Evolutionary conservation across 139 green algal species (phyloP).

Genomic region (Micromonas pusilla): DNA sequence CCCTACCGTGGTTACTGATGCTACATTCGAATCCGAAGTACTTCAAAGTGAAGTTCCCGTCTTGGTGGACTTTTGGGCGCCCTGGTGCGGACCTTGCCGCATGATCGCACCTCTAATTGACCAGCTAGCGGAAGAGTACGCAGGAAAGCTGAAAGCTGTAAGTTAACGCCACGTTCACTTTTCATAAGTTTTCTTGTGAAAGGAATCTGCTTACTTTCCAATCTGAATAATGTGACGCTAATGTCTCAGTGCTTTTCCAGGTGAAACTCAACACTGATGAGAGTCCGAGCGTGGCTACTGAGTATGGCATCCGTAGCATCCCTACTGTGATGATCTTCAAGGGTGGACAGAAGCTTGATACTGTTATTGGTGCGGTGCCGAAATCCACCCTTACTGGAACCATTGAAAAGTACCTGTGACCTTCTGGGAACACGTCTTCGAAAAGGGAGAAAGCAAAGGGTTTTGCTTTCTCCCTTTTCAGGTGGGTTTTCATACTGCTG

Average conservation of each 20-base stretch:
- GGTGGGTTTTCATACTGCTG: no score
- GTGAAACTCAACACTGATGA: conserved; percentile 99
- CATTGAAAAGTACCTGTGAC: conserved; percentile 84
- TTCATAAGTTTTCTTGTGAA: not conserved
- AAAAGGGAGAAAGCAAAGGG: not conserved
- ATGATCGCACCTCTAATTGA: conserved; percentile 58
- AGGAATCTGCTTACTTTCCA: no score
- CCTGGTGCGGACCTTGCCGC: conserved; percentile 61
- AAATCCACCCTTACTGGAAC: conserved; percentile 81
- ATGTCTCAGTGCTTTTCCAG: conserved; percentile 44
- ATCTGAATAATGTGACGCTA: no score
- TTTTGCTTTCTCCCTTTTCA: no score
- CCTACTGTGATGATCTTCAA: conserved; percentile 98
- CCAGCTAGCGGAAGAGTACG: conserved; percentile 45
- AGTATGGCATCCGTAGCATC: conserved; percentile 94
- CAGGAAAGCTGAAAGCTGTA: conserved; percentile 37
- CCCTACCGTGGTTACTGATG: conserved; percentile 62
- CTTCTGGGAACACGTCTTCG: not conserved
- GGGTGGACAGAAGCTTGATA: conserved; percentile 90
- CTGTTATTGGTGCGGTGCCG: conserved; percentile 95
- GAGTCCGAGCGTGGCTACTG: conserved; percentile 78
- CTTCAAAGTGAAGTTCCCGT: conserved; percentile 76
- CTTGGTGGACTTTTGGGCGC: conserved; percentile 94
- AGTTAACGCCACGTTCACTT: not conserved
- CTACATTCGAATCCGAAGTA: conserved; percentile 74